Evolutionary conservation across 345 rosid species (phyloP), one percentile per base, ranked within the genome.

Genomic region (Nephelium lappaceum): DNA sequence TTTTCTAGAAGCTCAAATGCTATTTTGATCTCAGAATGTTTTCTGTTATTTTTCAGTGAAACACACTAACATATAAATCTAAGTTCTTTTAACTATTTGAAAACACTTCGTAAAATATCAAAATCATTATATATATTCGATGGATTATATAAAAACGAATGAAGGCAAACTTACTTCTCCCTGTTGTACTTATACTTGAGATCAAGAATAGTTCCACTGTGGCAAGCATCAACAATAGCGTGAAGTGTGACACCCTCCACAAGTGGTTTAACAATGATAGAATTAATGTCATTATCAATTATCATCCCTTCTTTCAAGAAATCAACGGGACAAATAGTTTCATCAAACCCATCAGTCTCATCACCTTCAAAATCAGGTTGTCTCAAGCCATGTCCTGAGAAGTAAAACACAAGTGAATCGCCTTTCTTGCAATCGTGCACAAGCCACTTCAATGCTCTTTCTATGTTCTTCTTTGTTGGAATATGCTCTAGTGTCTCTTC

Each of bases 161-260:
- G 11, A 69, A 11, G 42, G 24, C 57, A 5, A 27, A 73, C 87
- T 84, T 80, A 88, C 93, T 4, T 10, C 8, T 23, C 9, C 27
- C 36, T 67, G 79, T 79, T 58, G 83, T 88, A 91, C 5, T 84
- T 76, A 45, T 80, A 23, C 2, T 78, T 43, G 24, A 91, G 89
- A 80, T 91, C 95, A 19, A 91, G 88, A 36, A 89, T 78, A 18
- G 95, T 91, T 60, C 92, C 93, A 57, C 95, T 91, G 57, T 91
- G 95, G 71, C 95, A 91, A 67, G 93, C 87, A 80, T 91, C 93
- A 39, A 91, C 81, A 38, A 91, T 83, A 68, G 93, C 91, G 60
- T 89, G 92, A 74, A 91, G 93, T 14, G 80, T 88, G 38, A 88
- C 92, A 25, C 89, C 92, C 5, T 47, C 4, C 1, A 24, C 69